Percentiles rank a stretch among this genome's conserved stretches.
Conservation (phyloP, 2,329 filamentous ascomycete genomes). For the Fusarium floridanum region DNA sequence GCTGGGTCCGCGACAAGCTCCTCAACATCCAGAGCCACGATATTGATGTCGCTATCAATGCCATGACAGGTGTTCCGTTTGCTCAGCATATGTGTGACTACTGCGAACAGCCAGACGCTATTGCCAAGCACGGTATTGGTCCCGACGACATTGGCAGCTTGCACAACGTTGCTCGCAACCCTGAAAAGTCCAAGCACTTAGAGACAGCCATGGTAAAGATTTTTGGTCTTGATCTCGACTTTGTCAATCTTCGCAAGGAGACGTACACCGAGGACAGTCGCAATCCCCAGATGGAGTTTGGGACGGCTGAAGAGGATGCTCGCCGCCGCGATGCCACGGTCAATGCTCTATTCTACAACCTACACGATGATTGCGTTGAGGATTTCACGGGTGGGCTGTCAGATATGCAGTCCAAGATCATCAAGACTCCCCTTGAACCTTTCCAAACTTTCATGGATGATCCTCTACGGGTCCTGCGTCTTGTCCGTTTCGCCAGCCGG, state of each 20-base stretch:
- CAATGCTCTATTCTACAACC: conserved; percentile 96
- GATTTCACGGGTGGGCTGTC: conserved; percentile 85
- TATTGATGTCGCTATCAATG: conserved; percentile 88
- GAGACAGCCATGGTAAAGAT: conserved; percentile 91
- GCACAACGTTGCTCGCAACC: conserved; percentile 91
- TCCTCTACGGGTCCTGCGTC: conserved; percentile 84
- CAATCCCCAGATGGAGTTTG: conserved; percentile 94
- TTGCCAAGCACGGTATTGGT: conserved; percentile 70
- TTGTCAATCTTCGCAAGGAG: conserved; percentile 95
- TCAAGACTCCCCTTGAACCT: conserved; percentile 88
- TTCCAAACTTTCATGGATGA: conserved; percentile 96
- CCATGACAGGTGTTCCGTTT: conserved; percentile 85
- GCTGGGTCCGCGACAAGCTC: conserved; percentile 89
- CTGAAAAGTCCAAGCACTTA: conserved; percentile 95
- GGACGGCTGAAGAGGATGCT: conserved; percentile 91
- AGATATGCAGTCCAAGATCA: conserved; percentile 79
- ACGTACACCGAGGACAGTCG: conserved; percentile 90
- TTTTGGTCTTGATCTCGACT: conserved; percentile 88
- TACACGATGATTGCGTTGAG: conserved; percentile 83
- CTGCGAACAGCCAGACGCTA: conserved; percentile 70
- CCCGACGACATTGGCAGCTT: conserved; percentile 77
- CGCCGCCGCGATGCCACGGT: conserved; percentile 90
- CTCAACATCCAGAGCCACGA: conserved; percentile 80
- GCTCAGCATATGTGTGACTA: conserved; percentile 77
- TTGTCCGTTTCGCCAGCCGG: conserved; percentile 91